Percentiles rank a stretch among this genome's conserved stretches.
Evolutionary conservation across 2,329 filamentous ascomycete species (phyloP).

Genomic region (Monosporascus cannonballus): DNA sequence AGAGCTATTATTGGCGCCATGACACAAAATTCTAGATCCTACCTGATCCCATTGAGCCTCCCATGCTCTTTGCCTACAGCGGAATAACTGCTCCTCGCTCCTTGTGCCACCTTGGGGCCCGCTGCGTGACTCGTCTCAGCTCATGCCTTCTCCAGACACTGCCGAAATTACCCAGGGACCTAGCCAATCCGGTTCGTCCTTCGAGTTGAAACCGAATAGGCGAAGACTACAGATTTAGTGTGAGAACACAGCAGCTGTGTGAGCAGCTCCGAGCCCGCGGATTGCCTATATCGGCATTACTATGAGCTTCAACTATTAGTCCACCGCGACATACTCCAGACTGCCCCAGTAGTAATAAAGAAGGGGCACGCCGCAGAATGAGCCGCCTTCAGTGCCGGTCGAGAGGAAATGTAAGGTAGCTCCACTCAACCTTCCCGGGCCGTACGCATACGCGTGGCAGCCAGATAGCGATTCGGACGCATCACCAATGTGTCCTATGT

Average conservation of each 20-base stretch:
- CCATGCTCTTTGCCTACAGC: no score
- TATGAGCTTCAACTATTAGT: background rate
- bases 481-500: no score
- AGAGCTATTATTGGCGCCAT: no score
- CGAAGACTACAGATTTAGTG: no score
- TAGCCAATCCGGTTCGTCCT: background rate
- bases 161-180: background rate
- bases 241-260: background rate
- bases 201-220: no score
- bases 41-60: no score
- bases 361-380: background rate
- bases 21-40: no score
- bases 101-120: no score
- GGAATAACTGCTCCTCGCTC: no score
- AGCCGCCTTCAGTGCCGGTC: background rate
- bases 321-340: slow-evolving; percentile 1
- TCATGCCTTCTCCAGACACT: background rate
- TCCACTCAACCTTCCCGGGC: background rate
- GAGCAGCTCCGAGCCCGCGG: background rate
- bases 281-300: background rate
- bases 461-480: no score
- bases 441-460: background rate
- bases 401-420: background rate
- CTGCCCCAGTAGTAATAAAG: background rate
- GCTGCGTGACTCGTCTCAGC: background rate